A percentile compares a stretch with the other conserved stretches of the same genome.
Evolutionary conservation across 371 early-diverging fungal species (phyloP).

Genomic region (Blakeslea trispora): DNA sequence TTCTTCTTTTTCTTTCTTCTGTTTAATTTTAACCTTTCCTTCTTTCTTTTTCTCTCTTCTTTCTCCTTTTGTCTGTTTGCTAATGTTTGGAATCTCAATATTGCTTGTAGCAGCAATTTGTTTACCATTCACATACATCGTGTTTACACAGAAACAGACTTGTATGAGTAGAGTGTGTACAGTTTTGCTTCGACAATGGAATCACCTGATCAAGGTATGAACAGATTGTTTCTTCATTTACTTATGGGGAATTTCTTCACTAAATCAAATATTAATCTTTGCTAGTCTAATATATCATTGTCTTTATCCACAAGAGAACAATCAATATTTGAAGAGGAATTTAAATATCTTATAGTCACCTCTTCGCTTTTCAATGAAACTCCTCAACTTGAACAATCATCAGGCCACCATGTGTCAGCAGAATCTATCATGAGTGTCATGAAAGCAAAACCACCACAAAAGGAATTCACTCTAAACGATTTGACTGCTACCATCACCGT

Average conservation of each 20-base stretch:
- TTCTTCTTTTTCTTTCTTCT: neutral
- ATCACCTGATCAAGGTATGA: too few species aligned
- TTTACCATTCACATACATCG: too few species aligned
- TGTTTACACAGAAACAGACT: too few species aligned
- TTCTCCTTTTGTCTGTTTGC: neutral
- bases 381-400: conserved; percentile 11
- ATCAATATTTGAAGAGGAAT: conserved; percentile 65
- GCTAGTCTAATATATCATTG: conserved; percentile 32
- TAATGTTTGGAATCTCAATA: neutral
- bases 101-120: too few species aligned
- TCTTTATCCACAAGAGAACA: conserved; percentile 56
- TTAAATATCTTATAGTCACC: conserved; percentile 66
- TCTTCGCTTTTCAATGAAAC: conserved; percentile 62
- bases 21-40: neutral
- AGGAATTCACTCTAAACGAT: neutral
- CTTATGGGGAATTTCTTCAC: too few species aligned
- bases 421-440: neutral
- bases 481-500: neutral
- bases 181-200: too few species aligned
- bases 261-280: too few species aligned
- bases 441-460: neutral
- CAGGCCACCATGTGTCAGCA: neutral
- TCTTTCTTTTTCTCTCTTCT: neutral
- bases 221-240: too few species aligned
- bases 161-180: too few species aligned